Conservation (phyloP, 495 filamentous ascomycete species). For the Daldinia decipiens region DNA sequence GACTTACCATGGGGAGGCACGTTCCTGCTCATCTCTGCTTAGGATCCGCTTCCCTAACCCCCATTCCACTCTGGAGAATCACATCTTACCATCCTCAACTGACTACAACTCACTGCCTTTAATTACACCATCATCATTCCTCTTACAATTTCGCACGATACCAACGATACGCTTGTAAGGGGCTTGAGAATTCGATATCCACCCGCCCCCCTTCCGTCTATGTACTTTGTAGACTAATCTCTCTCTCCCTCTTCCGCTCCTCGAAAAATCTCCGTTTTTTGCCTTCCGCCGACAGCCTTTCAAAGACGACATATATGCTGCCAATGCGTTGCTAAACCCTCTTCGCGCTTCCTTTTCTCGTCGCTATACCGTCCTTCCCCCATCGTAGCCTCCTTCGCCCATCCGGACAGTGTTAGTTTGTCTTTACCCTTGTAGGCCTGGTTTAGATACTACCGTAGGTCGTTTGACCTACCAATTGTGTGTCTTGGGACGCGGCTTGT, state of each 20-base stretch:
- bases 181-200: constrained; percentile 5
- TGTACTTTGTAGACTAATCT: not conserved
- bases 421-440: constrained; percentile 9
- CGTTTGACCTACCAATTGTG: constrained; percentile 44
- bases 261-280: constrained; percentile 8
- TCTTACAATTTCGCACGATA: constrained; percentile 4
- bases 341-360: constrained; percentile 8
- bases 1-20: constrained; percentile 21
- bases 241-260: not conserved
- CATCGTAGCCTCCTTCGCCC: constrained; percentile 12
- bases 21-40: constrained; percentile 41
- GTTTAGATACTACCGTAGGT: constrained; percentile 35
- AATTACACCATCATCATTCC: constrained; percentile 12
- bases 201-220: not conserved
- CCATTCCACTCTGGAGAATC: constrained; percentile 36
- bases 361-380: constrained; percentile 8
- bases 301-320: constrained; percentile 10
- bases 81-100: constrained; percentile 19
- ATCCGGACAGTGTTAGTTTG: constrained; percentile 14
- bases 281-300: constrained; percentile 1
- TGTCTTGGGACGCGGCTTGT: constrained; percentile 32
- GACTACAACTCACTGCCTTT: constrained; percentile 5
- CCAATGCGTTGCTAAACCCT: constrained; percentile 17
- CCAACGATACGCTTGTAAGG: not conserved
- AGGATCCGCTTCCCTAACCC: constrained; percentile 14